Evolutionary conservation across 352 stramenopile genomes (phyloP).

Genomic region (Albugo laibachii): DNA sequence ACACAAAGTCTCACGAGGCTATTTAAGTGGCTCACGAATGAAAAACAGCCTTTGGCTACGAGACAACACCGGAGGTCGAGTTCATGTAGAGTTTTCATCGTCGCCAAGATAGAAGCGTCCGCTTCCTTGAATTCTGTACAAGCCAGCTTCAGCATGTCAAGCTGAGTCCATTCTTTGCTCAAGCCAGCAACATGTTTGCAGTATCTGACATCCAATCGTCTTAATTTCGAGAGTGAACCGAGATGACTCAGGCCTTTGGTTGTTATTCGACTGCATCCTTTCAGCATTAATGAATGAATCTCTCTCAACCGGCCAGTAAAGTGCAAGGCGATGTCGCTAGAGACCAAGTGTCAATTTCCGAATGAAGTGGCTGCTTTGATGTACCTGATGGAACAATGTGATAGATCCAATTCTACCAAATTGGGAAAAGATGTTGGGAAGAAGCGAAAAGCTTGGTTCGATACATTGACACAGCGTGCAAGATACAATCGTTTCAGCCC

Average conservation of each 20-base stretch:
- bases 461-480: slow-evolving; percentile 30
- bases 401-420: slow-evolving; percentile 28
- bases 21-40: slow-evolving; percentile 39
- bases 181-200: slow-evolving; percentile 34
- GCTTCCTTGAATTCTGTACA: slow-evolving; percentile 40
- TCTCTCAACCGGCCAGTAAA: slow-evolving; percentile 7
- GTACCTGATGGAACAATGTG: slow-evolving; percentile 28
- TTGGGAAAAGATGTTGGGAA: slow-evolving; percentile 18
- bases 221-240: slow-evolving; percentile 13
- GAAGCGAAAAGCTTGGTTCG: slow-evolving; percentile 19
- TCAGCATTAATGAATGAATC: not conserved
- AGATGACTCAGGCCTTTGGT: slow-evolving; percentile 17
- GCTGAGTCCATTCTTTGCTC: slow-evolving; percentile 23
- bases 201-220: slow-evolving; percentile 50
- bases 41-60: slow-evolving; percentile 19
- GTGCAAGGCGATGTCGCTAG: slow-evolving; percentile 10
- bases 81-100: slow-evolving; percentile 27
- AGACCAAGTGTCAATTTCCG: not conserved
- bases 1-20: slow-evolving; percentile 34
- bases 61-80: slow-evolving; percentile 22
- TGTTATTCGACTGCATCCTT: slow-evolving; percentile 17
- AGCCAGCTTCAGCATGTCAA: slow-evolving; percentile 33
- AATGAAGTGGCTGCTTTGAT: not conserved
- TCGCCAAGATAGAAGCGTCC: slow-evolving; percentile 30
- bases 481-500: slow-evolving; percentile 30